Base-by-base conservation (phyloP, 2,329 filamentous ascomycete species). In the Arthrobotrys musiformis region DNA sequence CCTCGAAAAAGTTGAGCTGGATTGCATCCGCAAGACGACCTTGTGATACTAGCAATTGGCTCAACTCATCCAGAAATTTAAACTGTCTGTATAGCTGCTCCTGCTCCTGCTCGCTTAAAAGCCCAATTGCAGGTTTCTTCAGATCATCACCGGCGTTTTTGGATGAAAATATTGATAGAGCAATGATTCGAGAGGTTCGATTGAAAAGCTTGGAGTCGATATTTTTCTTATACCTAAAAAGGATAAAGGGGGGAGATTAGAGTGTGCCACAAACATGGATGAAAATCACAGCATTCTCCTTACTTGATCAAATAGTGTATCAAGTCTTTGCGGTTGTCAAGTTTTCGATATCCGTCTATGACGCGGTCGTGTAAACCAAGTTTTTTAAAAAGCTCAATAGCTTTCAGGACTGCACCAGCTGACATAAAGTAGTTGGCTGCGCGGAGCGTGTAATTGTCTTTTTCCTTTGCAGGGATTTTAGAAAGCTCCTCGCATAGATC, bases 81-180 rank as follows among this genome's bases (percentile, higher is more conserved):
- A 70, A 70, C 11, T 70, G 40, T 15, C 19, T 50, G 30, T 70
- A 70, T 0, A 70, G 56, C 8, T 50, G 33, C n/a, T 70, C 67
- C 8, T 62, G 56, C 15, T 70, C 54, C 19, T 52, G 22, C 2
- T 62, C 42, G 13, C 9, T 62, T 19, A 70, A 54, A 1, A 70
- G 54, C 5, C 54, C 52, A 1, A 70, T 70, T 13, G 33, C 67
- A 1, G 28, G 15, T 42, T 44, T 70, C 24, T 30, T 70, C 15
- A 70, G 4, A 58, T 56, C 17, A 13, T 40, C 24, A 2, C 24
- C 15, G 3, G 22, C 28, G n/a, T 13, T 28, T 6, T 37, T 8
- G 17, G 62, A 66, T 2, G 62, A 66, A 8, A 66, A 66, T 2
- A 66, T 17, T 15, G 48, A 58, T 1, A 68, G 11, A 0, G 48